Percentiles rank a stretch among this genome's conserved stretches.
These are phyloP conservation scores for Ceratocystis albifundus DNA, from an alignment of 2,329 filamentous ascomycete species.

Conservation along the genomic window DNA sequence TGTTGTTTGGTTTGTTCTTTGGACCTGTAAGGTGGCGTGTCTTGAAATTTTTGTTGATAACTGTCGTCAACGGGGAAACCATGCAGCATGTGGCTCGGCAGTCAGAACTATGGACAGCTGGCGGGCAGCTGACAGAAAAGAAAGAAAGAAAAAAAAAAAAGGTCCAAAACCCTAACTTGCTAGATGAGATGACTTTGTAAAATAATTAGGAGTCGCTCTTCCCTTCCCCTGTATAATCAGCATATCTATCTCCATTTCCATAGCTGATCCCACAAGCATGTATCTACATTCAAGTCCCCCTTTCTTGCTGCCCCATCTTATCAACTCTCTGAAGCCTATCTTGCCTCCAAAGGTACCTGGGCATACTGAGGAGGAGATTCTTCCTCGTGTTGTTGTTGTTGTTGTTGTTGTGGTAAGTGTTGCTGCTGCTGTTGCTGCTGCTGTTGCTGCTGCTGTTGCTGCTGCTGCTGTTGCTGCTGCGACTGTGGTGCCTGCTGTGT, in stretches of 20 bases:
- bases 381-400: background rate
- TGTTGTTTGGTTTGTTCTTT: background rate
- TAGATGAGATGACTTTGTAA: no score
- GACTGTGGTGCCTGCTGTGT: background rate
- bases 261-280: no score
- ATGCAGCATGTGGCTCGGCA: background rate
- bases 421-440: background rate
- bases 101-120: no score
- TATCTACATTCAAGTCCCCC: background rate
- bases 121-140: no score
- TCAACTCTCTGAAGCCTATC: background rate
- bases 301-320: background rate
- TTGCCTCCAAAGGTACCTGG: background rate
- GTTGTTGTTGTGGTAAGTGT: no score
- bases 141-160: accelerated
- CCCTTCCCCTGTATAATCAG: no score
- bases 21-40: background rate
- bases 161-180: no score
- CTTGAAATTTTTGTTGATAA: background rate
- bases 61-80: background rate
- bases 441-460: background rate
- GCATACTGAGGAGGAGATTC: slow-evolving; percentile 2
- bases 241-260: no score
- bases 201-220: no score
- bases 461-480: background rate